These are phyloP conservation scores for Neonectria magnoliae DNA, from an alignment of 2,329 filamentous ascomycete genomes.

Conservation along the genomic window DNA sequence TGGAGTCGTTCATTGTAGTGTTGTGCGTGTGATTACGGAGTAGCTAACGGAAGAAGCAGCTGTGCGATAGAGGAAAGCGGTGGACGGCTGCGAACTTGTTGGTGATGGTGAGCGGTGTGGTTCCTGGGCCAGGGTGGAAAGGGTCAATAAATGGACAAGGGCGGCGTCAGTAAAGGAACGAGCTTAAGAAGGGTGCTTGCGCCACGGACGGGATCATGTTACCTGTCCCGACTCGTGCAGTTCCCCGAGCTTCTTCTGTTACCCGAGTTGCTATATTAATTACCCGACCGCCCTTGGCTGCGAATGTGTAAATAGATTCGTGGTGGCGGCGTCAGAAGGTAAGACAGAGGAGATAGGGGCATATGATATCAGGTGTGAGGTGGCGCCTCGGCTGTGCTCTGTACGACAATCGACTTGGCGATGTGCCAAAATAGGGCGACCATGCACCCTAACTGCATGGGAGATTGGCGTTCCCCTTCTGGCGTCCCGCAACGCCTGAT, in stretches of 20 bases:
- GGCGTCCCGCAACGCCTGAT: background rate
- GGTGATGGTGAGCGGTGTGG: background rate
- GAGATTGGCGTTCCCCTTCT: background rate
- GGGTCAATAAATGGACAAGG: slow-evolving; percentile 2
- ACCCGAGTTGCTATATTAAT: background rate
- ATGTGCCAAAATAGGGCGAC: background rate
- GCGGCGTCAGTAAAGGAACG: background rate
- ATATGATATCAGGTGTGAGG: background rate
- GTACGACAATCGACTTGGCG: slow-evolving; percentile 1
- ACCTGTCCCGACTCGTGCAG: background rate
- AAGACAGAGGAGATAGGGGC: background rate
- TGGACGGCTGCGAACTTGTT: background rate
- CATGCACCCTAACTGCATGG: background rate
- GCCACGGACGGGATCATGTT: background rate
- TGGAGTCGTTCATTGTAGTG: background rate
- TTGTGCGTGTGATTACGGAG: background rate
- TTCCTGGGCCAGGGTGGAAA: slow-evolving; percentile 5
- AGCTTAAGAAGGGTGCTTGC: background rate
- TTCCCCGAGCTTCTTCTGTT: background rate
- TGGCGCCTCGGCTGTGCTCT: background rate
- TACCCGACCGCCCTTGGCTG: background rate
- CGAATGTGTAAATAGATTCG: background rate
- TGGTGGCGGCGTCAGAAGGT: background rate
- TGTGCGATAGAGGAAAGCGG: background rate
- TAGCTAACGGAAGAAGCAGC: background rate